Conservation (phyloP, 768 basidiomycete genomes). For the Xerocomellus amylosporus region DNA sequence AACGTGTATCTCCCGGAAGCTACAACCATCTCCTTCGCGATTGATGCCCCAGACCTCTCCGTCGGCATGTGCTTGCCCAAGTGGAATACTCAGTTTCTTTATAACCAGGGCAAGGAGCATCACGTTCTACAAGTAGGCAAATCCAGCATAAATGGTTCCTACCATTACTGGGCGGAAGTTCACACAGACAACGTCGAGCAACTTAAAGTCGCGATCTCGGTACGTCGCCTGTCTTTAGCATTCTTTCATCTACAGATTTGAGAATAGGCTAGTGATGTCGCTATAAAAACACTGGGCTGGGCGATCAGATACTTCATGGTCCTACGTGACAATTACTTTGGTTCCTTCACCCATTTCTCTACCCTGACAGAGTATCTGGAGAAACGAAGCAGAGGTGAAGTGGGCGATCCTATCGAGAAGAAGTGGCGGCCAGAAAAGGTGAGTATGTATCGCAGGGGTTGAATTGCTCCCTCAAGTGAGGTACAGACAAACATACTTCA, state of each 20-base stretch:
- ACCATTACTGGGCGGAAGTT: slow-evolving; percentile 68
- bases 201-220: slow-evolving; percentile 63
- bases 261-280: slow-evolving; percentile 47
- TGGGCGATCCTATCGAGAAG: slow-evolving; percentile 77
- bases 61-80: slow-evolving; percentile 70
- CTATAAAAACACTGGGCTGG: slow-evolving; percentile 82
- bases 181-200: slow-evolving; percentile 74
- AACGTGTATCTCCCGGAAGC: slow-evolving; percentile 70
- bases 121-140: slow-evolving; percentile 58
- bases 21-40: slow-evolving; percentile 61
- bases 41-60: slow-evolving; percentile 56
- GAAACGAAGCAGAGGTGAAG: slow-evolving; percentile 53
- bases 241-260: neutral
- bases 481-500: slow-evolving; percentile 81
- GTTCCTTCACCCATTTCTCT: slow-evolving; percentile 89
- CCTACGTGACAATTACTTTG: slow-evolving; percentile 91
- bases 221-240: slow-evolving; percentile 24
- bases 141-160: slow-evolving; percentile 64
- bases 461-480: slow-evolving; percentile 7
- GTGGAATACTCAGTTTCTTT: slow-evolving; percentile 85
- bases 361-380: slow-evolving; percentile 84
- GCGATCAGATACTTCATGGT: slow-evolving; percentile 85
- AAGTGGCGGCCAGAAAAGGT: slow-evolving; percentile 84
- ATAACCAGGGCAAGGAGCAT: slow-evolving; percentile 56
- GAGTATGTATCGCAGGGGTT: slow-evolving; percentile 12